These are phyloP conservation scores for Saturnispora kantuleensis DNA, from an alignment of 805 yeast species.

Conservation along the genomic window DNA sequence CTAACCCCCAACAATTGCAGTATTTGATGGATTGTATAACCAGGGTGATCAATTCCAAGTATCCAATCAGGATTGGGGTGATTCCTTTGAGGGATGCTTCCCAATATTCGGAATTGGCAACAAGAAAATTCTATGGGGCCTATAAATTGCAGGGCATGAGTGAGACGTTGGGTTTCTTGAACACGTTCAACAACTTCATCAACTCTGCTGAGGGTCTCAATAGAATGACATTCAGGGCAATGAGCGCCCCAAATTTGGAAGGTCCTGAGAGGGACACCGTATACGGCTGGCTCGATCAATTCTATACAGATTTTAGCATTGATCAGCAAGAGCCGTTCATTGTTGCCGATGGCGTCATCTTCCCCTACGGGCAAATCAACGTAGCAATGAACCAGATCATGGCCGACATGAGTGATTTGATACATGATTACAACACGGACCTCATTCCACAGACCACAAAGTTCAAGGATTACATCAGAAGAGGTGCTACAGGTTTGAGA, in stretches of 20 bases:
- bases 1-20: slow-evolving; percentile 40
- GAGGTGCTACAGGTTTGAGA: slow-evolving; percentile 34
- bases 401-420: slow-evolving; percentile 38
- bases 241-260: slow-evolving; percentile 10
- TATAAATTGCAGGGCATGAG: slow-evolving; percentile 13
- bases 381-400: slow-evolving; percentile 41
- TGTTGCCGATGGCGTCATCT: slow-evolving; percentile 65
- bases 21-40: slow-evolving; percentile 41
- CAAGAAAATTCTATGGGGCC: slow-evolving; percentile 19
- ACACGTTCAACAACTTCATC: slow-evolving; percentile 13
- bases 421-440: slow-evolving; percentile 20
- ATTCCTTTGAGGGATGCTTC: slow-evolving; percentile 44
- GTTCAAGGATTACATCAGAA: slow-evolving; percentile 34
- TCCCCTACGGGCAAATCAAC: slow-evolving; percentile 40
- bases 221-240: slow-evolving; percentile 9
- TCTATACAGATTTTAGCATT: slow-evolving; percentile 12
- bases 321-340: slow-evolving; percentile 34
- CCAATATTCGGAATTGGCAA: slow-evolving; percentile 18
- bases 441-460: slow-evolving; percentile 21
- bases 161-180: slow-evolving; percentile 19
- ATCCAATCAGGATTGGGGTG: slow-evolving; percentile 76
- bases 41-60: slow-evolving; percentile 41
- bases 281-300: slow-evolving; percentile 1
- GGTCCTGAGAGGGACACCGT: not conserved
- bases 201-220: slow-evolving; percentile 9